Conservation (phyloP, 163 green algal genomes). For the Picocystis sp. region DNA sequence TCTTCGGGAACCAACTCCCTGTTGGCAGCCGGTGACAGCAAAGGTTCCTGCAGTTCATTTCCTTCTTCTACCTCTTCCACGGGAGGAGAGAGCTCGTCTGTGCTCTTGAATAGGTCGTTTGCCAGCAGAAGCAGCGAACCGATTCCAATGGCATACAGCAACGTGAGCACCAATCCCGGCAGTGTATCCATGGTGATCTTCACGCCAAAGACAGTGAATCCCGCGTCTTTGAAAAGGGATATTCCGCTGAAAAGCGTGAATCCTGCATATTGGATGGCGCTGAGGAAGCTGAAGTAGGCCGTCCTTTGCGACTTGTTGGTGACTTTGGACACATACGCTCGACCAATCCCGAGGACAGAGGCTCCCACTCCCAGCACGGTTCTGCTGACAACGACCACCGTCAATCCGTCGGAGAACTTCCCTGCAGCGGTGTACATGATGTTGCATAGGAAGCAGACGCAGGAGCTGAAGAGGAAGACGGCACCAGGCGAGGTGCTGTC, state of each 20-base stretch:
- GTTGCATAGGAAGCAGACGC: slow-evolving; percentile 1
- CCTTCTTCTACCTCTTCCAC: slow-evolving; percentile 1
- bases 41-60: not conserved
- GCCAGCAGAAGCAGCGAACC: not conserved
- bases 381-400: slow-evolving; percentile 1
- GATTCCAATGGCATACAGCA: slow-evolving; percentile 1
- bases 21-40: too few species aligned
- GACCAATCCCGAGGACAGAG: slow-evolving; percentile 1
- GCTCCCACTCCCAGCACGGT: slow-evolving; percentile 5
- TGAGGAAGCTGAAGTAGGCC: slow-evolving; percentile 1
- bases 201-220: too few species aligned
- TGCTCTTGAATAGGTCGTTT: slow-evolving; percentile 1
- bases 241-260: slow-evolving; percentile 4
- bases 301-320: slow-evolving; percentile 2
- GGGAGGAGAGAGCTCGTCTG: too few species aligned
- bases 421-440: slow-evolving; percentile 3
- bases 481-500: not conserved
- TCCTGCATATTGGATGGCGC: slow-evolving; percentile 3
- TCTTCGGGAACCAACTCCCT: not conserved
- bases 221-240: not conserved
- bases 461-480: slow-evolving; percentile 3
- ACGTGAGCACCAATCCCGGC: not conserved
- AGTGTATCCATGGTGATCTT: not conserved
- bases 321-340: slow-evolving; percentile 4
- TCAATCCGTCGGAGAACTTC: not conserved